Conservation (phyloP, 2,329 filamentous ascomycete genomes). For the Xylaria sp. region DNA sequence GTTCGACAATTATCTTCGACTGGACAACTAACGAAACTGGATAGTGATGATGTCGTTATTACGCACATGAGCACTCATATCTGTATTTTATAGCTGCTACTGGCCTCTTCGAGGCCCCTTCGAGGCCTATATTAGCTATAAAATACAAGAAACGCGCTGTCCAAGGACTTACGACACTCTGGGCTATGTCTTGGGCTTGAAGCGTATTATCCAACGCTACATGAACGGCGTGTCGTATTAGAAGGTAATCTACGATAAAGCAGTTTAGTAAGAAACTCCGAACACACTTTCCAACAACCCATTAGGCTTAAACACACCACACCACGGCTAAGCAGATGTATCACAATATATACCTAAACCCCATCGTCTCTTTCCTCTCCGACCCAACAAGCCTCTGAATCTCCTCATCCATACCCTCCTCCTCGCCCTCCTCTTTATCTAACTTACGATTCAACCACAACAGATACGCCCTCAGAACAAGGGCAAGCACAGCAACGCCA, state of each 20-base stretch:
- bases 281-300: too few species aligned
- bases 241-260: too few species aligned
- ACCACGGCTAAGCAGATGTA: not conserved
- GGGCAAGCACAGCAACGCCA: slow-evolving; percentile 65
- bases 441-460: slow-evolving; percentile 59
- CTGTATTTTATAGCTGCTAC: not conserved
- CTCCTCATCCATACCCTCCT: slow-evolving; percentile 26
- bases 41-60: not conserved
- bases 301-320: not conserved
- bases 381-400: slow-evolving; percentile 18
- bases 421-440: slow-evolving; percentile 40
- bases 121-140: too few species aligned
- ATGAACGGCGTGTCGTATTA: too few species aligned
- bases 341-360: slow-evolving; percentile 35
- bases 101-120: too few species aligned
- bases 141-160: too few species aligned
- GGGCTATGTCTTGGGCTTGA: too few species aligned
- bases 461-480: slow-evolving; percentile 64
- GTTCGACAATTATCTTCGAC: not conserved
- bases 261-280: too few species aligned
- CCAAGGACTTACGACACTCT: too few species aligned
- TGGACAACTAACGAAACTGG: not conserved
- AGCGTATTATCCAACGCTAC: not conserved
- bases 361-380: slow-evolving; percentile 1
- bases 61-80: not conserved